These are phyloP conservation scores for Saccharomyces hybrid DNA, from an alignment of 1,139 yeast species.

Conservation along the genomic window DNA sequence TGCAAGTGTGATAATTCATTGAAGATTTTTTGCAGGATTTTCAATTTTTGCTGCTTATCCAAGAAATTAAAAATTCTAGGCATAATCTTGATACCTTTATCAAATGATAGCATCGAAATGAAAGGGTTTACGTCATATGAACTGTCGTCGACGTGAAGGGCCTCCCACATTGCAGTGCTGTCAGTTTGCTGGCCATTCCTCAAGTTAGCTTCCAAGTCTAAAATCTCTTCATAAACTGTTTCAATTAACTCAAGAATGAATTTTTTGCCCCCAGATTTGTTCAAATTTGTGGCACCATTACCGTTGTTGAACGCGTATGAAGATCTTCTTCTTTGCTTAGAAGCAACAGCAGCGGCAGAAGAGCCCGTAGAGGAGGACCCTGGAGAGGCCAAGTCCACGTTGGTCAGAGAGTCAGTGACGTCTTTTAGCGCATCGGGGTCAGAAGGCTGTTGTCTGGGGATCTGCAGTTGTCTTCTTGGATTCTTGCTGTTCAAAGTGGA, in stretches of 20 bases:
- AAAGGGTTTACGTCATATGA: constrained; percentile 65
- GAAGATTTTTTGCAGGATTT: constrained; percentile 72
- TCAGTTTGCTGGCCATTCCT: constrained; percentile 55
- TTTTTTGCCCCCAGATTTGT: constrained; percentile 36
- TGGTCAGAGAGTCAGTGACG: constrained; percentile 86
- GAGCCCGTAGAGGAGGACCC: constrained; percentile 19
- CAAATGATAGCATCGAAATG: constrained; percentile 73
- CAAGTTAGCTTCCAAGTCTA: constrained; percentile 76
- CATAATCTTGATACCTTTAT: constrained; percentile 83
- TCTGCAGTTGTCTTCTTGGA: constrained; percentile 81
- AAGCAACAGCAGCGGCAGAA: constrained; percentile 25
- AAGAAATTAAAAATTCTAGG: constrained; percentile 85
- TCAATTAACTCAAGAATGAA: constrained; percentile 49
- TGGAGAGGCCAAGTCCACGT: constrained; percentile 29
- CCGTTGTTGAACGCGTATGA: constrained; percentile 31
- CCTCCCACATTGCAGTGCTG: constrained; percentile 63
- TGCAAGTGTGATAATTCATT: constrained; percentile 75
- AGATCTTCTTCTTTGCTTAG: constrained; percentile 32
- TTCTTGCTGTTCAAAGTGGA: constrained; percentile 67
- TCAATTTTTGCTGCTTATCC: constrained; percentile 67
- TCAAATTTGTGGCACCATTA: constrained; percentile 28
- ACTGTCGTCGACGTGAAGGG: constrained; percentile 59
- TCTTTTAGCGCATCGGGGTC: constrained; percentile 25
- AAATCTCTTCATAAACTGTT: constrained; percentile 66
- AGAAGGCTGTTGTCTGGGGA: constrained; percentile 46